Conservation (phyloP, 2,329 filamentous ascomycete genomes). For the Trichophyton equinum region DNA sequence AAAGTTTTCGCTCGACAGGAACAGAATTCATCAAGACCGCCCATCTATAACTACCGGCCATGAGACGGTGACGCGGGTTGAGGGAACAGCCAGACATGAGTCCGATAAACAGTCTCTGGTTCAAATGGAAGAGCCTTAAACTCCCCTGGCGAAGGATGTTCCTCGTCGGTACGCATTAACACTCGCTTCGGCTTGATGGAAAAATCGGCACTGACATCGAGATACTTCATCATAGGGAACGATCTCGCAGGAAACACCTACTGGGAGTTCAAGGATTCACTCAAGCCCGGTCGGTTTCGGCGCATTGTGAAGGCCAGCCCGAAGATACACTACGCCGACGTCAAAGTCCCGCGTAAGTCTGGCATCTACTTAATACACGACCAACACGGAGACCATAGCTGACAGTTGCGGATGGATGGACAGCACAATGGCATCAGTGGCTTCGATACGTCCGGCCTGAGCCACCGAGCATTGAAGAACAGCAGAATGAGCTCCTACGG, state of each 20-base stretch:
- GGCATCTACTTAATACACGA: neutral
- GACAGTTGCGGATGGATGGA: neutral
- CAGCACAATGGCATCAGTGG: slow-evolving; percentile 58
- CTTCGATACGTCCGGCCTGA: slow-evolving; percentile 48
- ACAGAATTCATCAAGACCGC: neutral
- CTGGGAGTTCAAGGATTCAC: slow-evolving; percentile 52
- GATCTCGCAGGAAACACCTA: slow-evolving; percentile 53
- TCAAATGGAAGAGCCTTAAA: slow-evolving; percentile 49
- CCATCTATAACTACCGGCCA: neutral
- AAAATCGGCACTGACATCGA: neutral
- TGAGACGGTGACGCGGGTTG: neutral
- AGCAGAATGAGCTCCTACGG: slow-evolving; percentile 44
- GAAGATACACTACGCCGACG: slow-evolving; percentile 44
- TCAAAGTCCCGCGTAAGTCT: slow-evolving; percentile 45
- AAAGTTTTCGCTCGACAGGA: slow-evolving; percentile 1
- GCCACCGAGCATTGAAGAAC: slow-evolving; percentile 46
- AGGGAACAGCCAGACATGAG: slow-evolving; percentile 9
- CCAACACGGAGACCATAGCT: neutral
- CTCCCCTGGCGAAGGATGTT: slow-evolving; percentile 51
- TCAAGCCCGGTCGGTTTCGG: slow-evolving; percentile 42
- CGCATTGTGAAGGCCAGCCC: slow-evolving; percentile 47
- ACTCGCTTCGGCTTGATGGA: neutral
- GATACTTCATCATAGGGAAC: slow-evolving; percentile 32
- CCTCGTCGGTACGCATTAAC: slow-evolving; percentile 39
- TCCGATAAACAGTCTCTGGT: slow-evolving; percentile 41